phyloP scores from a whole-genome alignment of 106 monocot genomes.

The Dioscorea alata region DNA sequence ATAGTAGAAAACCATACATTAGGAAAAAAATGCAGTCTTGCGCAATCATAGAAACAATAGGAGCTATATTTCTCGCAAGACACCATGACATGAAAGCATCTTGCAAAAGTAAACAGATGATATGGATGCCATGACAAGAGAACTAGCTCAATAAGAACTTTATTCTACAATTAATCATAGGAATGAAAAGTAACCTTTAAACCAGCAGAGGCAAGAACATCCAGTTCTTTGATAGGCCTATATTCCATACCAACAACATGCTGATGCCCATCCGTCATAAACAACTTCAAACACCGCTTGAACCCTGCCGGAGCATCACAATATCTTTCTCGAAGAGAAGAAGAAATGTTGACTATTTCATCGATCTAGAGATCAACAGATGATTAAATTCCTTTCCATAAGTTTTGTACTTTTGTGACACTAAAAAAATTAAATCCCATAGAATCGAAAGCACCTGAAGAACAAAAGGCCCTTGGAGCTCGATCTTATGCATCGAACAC shows the following conservation, averaged over 20 bases:
- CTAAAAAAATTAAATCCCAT: not conserved
- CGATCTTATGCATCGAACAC: constrained; percentile 46
- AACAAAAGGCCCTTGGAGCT: constrained; percentile 82
- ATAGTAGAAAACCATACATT: no score
- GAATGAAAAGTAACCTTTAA: constrained; percentile 48
- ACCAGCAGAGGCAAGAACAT: constrained; percentile 76
- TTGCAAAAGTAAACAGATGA: no score
- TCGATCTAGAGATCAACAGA: constrained; percentile 46
- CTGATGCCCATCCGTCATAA: constrained; percentile 81
- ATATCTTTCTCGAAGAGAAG: constrained; percentile 69
- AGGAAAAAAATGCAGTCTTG: no score
- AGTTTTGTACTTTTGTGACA: no score
- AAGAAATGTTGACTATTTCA: constrained; percentile 69
- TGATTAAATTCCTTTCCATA: no score
- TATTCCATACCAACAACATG: constrained; percentile 87
- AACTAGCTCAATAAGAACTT: no score
- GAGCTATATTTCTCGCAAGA: no score
- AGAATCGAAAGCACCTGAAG: constrained; percentile 51
- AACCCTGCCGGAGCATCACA: constrained; percentile 41
- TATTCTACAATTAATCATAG: no score
- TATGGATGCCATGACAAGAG: no score
- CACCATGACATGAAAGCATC: no score
- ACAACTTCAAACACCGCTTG: constrained; percentile 85
- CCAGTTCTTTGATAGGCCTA: constrained; percentile 62
- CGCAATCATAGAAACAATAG: no score